A percentile compares a stretch with the other conserved stretches of the same genome.
Evolutionary conservation across 1,284 basidiomycete species (phyloP).

Genomic region (Ganoderma sp.): DNA sequence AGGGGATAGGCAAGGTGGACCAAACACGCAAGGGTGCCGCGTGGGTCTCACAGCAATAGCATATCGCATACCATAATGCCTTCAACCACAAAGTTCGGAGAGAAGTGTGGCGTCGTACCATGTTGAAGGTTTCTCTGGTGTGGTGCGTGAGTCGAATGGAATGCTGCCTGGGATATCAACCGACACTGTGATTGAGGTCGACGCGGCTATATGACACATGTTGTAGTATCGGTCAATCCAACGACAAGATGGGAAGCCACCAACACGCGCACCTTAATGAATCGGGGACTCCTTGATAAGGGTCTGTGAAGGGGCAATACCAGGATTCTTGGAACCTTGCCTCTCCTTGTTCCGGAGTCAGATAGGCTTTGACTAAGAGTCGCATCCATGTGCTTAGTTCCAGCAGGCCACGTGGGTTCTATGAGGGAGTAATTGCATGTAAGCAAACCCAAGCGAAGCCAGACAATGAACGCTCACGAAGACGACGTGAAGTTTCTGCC

Average conservation of each 20-base stretch:
- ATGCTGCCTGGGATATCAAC: too few relatives aligned
- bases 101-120: too few relatives aligned
- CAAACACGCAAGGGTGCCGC: neutral
- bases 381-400: neutral
- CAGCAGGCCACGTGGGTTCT: neutral
- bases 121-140: too few relatives aligned
- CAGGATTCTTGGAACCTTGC: neutral
- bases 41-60: too few relatives aligned
- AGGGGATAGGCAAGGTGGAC: neutral
- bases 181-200: too few relatives aligned
- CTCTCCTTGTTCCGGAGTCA: neutral
- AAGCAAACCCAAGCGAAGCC: neutral
- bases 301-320: too few relatives aligned
- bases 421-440: neutral
- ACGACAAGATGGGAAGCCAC: too few relatives aligned
- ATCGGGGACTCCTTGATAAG: neutral
- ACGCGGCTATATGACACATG: too few relatives aligned
- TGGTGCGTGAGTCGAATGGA: too few relatives aligned
- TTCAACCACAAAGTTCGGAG: too few relatives aligned
- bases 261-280: neutral
- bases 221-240: too few relatives aligned
- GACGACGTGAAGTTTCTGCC: neutral
- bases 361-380: neutral
- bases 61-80: too few relatives aligned
- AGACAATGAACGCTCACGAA: neutral